Evolutionary conservation across 495 filamentous ascomycete genomes (phyloP), one percentile per base, ranked within the genome.

Genomic region (Penicillium pulvis): DNA sequence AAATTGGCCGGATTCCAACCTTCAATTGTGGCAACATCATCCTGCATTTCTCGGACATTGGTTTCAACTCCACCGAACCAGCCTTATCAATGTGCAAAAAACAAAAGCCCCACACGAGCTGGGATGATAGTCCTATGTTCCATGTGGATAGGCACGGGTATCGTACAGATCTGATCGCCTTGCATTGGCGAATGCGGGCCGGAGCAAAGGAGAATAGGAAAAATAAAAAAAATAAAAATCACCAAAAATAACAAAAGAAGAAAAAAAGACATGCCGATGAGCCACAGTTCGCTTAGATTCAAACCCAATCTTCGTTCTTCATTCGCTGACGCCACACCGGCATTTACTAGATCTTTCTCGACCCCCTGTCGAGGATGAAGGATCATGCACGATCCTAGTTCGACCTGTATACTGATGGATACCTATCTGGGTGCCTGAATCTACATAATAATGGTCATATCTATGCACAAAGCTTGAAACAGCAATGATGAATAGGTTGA

Each of bases 71-170:
- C 46, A 23, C 17, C 12, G 49, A 41, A 52, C 17, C 49, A 52
- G n/a, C n/a, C 9, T 23, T 33, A 11, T 14, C 17, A 20, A 46
- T n/a, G 2, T 46, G 47, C 14, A 36, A 36, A 9, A 23, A 14
- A 36, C 14, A 10, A 19, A 11, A 46, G 19, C 43, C 43, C 43
- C 43, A 46, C 43, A 46, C 43, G 17, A 47, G 45, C 45, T 47
- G 45, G 23, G 23, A 47, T 4, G 23, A 33, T 1, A n/a, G 33
- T 36, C 9, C 12, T 42, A 17, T 50, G 17, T 23, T 35, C 60
- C 61, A 63, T 59, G 56, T 63, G 61, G 60, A 56, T 59, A n/a
- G 45, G 30, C 23, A 41, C 61, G 56, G 53, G 56, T 61, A 59
- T 63, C 61, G 56, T 51, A 59, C 53, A 56, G 42, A 58, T 63